Conservation (phyloP, 78 protist species). For the Speleostelium caveatum region DNA sequence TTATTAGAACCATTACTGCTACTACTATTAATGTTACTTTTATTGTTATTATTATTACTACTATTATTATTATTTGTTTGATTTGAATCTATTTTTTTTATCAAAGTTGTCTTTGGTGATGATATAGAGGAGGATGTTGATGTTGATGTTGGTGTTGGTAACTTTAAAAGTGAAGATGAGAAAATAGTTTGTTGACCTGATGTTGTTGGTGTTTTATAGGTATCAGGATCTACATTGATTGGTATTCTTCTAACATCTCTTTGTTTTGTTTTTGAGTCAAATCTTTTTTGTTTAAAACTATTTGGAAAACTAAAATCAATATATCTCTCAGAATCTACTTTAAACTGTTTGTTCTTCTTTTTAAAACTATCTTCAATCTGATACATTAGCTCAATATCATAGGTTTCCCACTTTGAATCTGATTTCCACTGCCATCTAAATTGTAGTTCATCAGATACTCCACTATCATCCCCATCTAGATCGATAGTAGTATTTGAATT, state of each 20-base stretch:
- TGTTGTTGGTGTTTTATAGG: neutral
- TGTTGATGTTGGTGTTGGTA: neutral
- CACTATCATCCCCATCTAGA: no score
- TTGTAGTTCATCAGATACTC: neutral
- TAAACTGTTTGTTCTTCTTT: neutral
- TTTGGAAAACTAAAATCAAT: neutral
- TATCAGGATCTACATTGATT: neutral
- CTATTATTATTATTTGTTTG: neutral
- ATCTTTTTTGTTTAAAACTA: constrained; percentile 12
- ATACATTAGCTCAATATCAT: constrained; percentile 27
- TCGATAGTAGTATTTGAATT: neutral
- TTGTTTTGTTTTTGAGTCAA: constrained; percentile 19
- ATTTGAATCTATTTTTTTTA: neutral
- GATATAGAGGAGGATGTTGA: no score
- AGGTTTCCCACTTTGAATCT: neutral
- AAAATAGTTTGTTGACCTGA: neutral
- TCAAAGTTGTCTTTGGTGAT: neutral
- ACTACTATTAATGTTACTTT: neutral
- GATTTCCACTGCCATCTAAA: constrained; percentile 33
- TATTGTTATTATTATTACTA: neutral
- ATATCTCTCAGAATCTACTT: constrained; percentile 9
- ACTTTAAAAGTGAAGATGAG: neutral
- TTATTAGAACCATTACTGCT: neutral
- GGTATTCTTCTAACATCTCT: constrained; percentile 13
- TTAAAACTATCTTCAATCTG: constrained; percentile 5